Base-by-base conservation (phyloP, 805 yeast genomes). In the Candida adriatica region DNA sequence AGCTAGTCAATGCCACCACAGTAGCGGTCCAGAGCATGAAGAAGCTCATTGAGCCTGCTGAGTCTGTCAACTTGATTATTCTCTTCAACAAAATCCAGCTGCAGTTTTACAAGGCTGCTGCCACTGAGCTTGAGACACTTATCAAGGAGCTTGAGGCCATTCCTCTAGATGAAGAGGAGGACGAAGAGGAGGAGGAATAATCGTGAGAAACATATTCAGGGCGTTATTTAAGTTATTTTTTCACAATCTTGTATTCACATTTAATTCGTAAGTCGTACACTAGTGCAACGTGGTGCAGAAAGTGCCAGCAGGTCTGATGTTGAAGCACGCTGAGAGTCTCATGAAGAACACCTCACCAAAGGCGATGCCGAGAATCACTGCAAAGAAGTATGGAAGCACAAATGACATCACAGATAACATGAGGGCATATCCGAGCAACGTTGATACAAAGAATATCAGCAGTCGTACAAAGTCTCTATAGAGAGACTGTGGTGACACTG, bases 361-460 rank as follows among this genome's bases (percentile, higher is more conserved):
- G 1, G 87, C 68, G 37, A 79, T 59, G 8, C 94, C 94, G 13
- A 76, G 45, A 13, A 78, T 72, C 18, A 79, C 76, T 2, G 84
- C 90, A 56, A 82, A 82, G 54, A 82, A 78, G 43, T 82, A 82
- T 1, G 74, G 57, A 27, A 79, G 43, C 7, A 79, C 68, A 50
- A 64, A 81, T 24, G 80, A 64, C 94, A 82, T 82, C 6, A 81
- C 80, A 11, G 76, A 87, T 59, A 82, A 66, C 94, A 82, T 82
- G 46, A 82, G 56, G 21, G 79, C 79, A 49, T 76, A 82, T 9
- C 81, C 78, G 29, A 82, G 50, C 66, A 80, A 62, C 14, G 82
- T 79, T 3, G 82, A 71, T 13, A 73, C 51, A 40, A 82, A 75
- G 8, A 76, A 67, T 16, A 82, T 42, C 0, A 67, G 21, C 13